phyloP scores from a whole-genome alignment of 176 grass and related monocot genomes.

The Triticum monococcum region DNA sequence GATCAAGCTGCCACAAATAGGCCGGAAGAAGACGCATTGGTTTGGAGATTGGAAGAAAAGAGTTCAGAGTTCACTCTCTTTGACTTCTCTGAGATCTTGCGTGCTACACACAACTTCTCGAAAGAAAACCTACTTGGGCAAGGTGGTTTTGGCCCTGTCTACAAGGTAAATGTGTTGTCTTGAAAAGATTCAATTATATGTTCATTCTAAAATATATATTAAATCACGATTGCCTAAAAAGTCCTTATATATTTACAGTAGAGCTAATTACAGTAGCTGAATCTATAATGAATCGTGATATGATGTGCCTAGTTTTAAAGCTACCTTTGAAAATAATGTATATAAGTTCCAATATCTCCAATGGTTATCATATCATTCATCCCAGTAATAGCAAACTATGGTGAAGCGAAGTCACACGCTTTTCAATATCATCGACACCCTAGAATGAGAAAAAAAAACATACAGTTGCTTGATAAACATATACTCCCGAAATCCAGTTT shows the following conservation, averaged over 20 bases:
- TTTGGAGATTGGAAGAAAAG: background rate
- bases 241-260: too few species aligned
- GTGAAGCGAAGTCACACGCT: background rate
- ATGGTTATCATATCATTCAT: background rate
- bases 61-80: constrained; percentile 27
- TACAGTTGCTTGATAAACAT: background rate
- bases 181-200: background rate
- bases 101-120: constrained; percentile 18
- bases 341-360: background rate
- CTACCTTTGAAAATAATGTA: background rate
- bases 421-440: background rate
- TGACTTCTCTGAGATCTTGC: constrained; percentile 5
- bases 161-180: background rate
- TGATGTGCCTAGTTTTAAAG: background rate
- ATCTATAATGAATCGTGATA: background rate
- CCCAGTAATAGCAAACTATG: background rate
- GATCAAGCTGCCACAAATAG: background rate
- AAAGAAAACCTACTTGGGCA: background rate
- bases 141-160: background rate
- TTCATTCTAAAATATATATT: background rate
- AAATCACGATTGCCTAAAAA: background rate
- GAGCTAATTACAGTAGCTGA: background rate
- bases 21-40: background rate
- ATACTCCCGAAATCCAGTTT: background rate
- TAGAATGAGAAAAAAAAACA: background rate